Base-by-base conservation (phyloP, 2,329 filamentous ascomycete species). In the Penicillium expansum region DNA sequence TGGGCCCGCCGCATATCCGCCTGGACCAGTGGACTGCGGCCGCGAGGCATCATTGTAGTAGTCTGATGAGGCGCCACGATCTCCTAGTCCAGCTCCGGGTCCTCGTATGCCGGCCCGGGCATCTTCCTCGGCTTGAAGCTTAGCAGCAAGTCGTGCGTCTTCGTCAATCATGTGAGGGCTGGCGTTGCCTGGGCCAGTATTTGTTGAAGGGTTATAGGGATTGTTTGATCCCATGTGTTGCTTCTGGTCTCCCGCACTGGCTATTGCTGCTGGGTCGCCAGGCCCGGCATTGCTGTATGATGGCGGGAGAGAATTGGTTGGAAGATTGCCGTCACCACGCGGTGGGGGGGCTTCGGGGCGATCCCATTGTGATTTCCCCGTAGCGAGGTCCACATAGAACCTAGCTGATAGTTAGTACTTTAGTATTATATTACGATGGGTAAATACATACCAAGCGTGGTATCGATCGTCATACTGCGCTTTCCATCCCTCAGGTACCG, bases 301-400 rank as follows among this genome's bases (percentile, higher is more conserved):
- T 13, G 87, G 77, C 1, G 79, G 71, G 43, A 73, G 65, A 37
- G 74, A 70, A 47, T 72, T 67, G 53, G 74, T 74, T 8, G 81
- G 74, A 16, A 83, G 80, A 62, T 63, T 60, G 42, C 48, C 42
- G 29, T 59, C 39, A 56, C 62, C 48, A 44, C 56, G 33, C 18
- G 84, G 83, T 51, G 86, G 85, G 42, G 89, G 87, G 52, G 82
- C 82, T 37, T 86, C 90, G 18, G 92, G 92, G 65, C 85, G 88
- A 5, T 96, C 89, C 92, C 92, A 97, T 82, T 93, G 89, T 5
- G 92, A 96, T 71, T 89, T 83, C 69, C 94, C 94, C 62, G 92
- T 96, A 74, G 87, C 84, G 59, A 89, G 84, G 78, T 97, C 94
- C 59, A 96, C 89, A 78, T 90, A 97, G 83, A 94, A 96, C 88